Evolutionary conservation across 495 filamentous ascomycete species (phyloP).

Genomic region (Talaromyces nanjingensis): DNA sequence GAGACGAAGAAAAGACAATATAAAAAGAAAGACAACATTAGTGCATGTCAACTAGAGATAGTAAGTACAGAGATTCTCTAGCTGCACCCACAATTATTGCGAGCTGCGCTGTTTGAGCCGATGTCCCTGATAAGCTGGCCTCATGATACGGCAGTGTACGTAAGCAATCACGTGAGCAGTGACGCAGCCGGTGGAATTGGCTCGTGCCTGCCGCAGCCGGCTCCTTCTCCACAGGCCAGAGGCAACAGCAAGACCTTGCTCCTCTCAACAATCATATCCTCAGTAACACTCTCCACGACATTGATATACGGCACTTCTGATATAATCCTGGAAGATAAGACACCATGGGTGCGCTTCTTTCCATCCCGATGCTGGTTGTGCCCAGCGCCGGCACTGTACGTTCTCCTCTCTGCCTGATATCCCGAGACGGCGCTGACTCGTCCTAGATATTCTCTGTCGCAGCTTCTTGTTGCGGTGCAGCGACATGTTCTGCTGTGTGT

Average conservation of each 20-base stretch:
- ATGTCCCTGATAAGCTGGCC: neutral
- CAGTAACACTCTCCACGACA: neutral
- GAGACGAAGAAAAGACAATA: neutral
- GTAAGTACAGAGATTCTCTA: neutral
- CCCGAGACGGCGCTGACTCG: conserved; percentile 17
- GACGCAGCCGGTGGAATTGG: conserved; percentile 4
- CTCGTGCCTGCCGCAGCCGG: neutral
- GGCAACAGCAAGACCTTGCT: neutral
- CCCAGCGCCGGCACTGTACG: conserved; percentile 81
- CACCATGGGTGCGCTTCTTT: conserved; percentile 85
- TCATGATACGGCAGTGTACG: neutral
- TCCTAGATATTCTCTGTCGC: conserved; percentile 64
- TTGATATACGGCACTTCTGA: neutral
- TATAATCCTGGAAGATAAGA: neutral
- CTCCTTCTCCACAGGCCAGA: neutral
- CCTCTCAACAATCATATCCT: neutral
- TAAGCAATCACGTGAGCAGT: conserved; percentile 2
- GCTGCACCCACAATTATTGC: neutral
- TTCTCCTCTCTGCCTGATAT: conserved; percentile 10
- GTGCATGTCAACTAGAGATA: neutral
- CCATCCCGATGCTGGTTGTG: conserved; percentile 79
- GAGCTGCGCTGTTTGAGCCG: neutral
- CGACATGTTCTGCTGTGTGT: conserved; percentile 90
- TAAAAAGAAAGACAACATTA: neutral
- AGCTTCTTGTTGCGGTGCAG: conserved; percentile 88